Base-by-base conservation (phyloP, 2,329 filamentous ascomycete genomes). In the Paracorniculantispora psalliotae region DNA sequence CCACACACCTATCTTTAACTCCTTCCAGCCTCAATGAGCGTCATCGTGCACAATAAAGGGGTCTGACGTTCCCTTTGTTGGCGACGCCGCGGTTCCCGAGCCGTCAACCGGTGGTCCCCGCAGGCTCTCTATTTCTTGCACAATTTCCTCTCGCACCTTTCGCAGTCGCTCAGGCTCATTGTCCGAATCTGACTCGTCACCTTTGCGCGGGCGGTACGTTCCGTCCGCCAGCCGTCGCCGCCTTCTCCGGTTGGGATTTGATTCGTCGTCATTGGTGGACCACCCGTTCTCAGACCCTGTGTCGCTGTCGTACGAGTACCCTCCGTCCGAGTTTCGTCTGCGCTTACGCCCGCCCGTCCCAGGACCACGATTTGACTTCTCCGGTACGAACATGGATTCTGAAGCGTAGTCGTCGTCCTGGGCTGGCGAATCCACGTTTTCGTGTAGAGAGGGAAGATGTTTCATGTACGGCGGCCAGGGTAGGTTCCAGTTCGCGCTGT, bases 391-490 rank as follows among this genome's bases (percentile, higher is more conserved):
- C 3, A 21, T 23, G 2, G 43, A 49, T 41, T n/a, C 9, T 4
- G n/a, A 1, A 33, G 30, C 9, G 19, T 26, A 2, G 17, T n/a
- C 3, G n/a, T 6, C 6, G 17, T 30, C 12, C 21, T 48, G 17
- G 12, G 39, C 43, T n/a, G n/a, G n/a, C 23, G 30, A 6, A 26
- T 26, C 23, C 2, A 10, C 35, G 30, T 10, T 17, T 43, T 23
- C 35, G 13, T 43, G 17, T 23, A 33, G 3, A 17, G 19, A 4
- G 2, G 35, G 25, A 4, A 51, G n/a, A 10, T 12, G n/a, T 8
- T 65, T 68, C 8, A 62, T 59, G 23, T 62, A 68, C 0, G 69
- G 66, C 4, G 68, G 68, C 68, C 69, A 71, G 3, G 69, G 69
- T 1, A 69, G 64, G 23, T 59, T 53, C 64, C 66, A 69, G 52